Evolutionary conservation across 805 yeast species (phyloP), one percentile per base, ranked within the genome.

Genomic region (Spathaspora girioi): DNA sequence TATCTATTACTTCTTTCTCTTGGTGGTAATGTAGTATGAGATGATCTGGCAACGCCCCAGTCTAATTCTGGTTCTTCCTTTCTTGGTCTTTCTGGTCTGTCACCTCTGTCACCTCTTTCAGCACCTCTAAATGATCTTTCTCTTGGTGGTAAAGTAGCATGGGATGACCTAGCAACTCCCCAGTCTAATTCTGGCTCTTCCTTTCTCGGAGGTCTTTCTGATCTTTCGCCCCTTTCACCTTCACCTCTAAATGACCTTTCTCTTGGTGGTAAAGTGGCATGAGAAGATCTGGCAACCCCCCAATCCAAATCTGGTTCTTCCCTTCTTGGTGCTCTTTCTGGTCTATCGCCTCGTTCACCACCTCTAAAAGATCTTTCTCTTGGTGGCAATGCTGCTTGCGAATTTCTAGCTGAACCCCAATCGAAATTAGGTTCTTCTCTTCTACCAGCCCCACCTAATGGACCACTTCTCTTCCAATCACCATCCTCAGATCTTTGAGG

Each of bases 381-480:
- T 44, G 74, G 65, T 47, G 73, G 72, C 50, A 66, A 63, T 10
- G 62, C 59, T 47, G 59, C 73, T 31, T 72, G 70, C 20, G 61
- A 51, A 38, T 56, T 53, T 63, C 82, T 71, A 45, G 77, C 81
- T 9, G 74, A 55, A 49, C 77, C 71, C 83, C 89, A 84, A 67
- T 86, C 89, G 49, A 83, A 68, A 31, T 81, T 81, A 45, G 82
- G 81, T 60, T 77, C 84, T 59, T 76, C 81, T 55, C 73, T 73
- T 67, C 75, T 71, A 64, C 72, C 56, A 23, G n/a, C n/a, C n/a
- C 26, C 26, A 57, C 55, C 64, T 53, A 59, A 66, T 60, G 61
- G 65, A 64, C 56, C 59, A 43, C 59, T 56, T 58, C 74, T 63
- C 59, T 75, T 62, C 79, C 80, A 73, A 65, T 80, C 82, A 56